phyloP scores from a whole-genome alignment of 805 yeast genomes.

The Candida sakaeoensis region DNA sequence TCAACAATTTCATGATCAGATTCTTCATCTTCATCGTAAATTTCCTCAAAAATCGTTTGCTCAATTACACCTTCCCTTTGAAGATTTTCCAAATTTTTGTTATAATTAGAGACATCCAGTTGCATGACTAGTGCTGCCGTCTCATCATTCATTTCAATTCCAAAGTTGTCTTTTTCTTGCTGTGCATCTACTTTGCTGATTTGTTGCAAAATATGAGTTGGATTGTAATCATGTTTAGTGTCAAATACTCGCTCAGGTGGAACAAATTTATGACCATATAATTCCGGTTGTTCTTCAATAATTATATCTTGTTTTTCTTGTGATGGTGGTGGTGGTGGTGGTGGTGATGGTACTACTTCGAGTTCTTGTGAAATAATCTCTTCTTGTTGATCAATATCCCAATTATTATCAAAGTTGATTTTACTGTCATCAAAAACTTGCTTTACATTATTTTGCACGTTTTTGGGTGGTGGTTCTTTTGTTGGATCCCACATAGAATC shows the following conservation, averaged over 20 bases:
- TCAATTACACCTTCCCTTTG: conserved; percentile 13
- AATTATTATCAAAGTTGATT: not conserved
- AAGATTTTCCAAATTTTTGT: conserved; percentile 12
- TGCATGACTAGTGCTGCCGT: not conserved
- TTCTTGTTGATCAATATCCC: not conserved
- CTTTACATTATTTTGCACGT: not conserved
- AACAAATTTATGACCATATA: conserved; percentile 14
- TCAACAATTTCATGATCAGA: conserved; percentile 3
- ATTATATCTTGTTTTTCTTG: not conserved
- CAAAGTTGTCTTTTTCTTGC: not conserved
- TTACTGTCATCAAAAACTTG: not conserved
- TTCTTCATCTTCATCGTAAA: conserved; percentile 11
- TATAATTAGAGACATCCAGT: conserved; percentile 4
- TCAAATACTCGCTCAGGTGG: conserved; percentile 31
- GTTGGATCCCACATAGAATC: conserved; percentile 45
- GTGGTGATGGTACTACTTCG: not conserved
- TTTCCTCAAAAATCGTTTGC: conserved; percentile 13
- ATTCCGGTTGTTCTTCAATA: conserved; percentile 6
- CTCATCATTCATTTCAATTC: not conserved
- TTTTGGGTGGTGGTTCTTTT: conserved; percentile 38
- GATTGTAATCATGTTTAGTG: conserved; percentile 24
- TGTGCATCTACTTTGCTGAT: conserved; percentile 9
- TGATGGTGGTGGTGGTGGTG: not conserved
- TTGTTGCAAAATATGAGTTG: conserved; percentile 21
- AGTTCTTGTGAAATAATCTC: not conserved